Conservation (phyloP, 2,329 filamentous ascomycete species). For the Fusarium brevicatenulatum region DNA sequence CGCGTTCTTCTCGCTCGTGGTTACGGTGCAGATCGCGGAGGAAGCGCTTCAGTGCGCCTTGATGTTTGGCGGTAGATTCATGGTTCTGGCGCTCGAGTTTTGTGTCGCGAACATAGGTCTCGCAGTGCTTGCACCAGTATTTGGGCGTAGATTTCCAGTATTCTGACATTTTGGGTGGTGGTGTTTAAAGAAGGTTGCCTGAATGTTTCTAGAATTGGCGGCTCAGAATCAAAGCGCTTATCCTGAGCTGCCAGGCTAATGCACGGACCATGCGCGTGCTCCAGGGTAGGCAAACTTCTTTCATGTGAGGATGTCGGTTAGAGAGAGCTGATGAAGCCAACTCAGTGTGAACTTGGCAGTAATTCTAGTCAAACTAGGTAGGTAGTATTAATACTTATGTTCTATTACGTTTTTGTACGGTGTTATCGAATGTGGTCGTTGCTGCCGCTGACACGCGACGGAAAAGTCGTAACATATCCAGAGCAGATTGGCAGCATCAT, state of each 20-base stretch:
- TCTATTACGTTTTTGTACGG: accelerated
- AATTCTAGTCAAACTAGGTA: not conserved
- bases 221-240: conserved; percentile 20
- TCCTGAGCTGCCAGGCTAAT: conserved; percentile 8
- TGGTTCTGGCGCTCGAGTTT: conserved; percentile 90
- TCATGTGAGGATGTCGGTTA: not conserved
- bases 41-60: conserved; percentile 86
- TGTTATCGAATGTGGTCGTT: accelerated
- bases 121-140: conserved; percentile 99
- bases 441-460: too few species aligned
- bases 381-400: too few species aligned
- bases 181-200: conserved; percentile 1
- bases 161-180: conserved; percentile 76
- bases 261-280: not conserved
- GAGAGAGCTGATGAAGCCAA: not conserved
- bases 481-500: accelerated
- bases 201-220: not conserved
- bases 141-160: conserved; percentile 99
- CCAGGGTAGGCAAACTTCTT: conserved; percentile 8
- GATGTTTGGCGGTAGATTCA: conserved; percentile 86
- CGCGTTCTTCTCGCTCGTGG: conserved; percentile 82
- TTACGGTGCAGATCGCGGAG: conserved; percentile 87
- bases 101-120: conserved; percentile 89
- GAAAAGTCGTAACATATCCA: accelerated
- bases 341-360: accelerated